These are phyloP conservation scores for Sporothrix variecibatus DNA, from an alignment of 2,329 filamentous ascomycete genomes.

Conservation along the genomic window DNA sequence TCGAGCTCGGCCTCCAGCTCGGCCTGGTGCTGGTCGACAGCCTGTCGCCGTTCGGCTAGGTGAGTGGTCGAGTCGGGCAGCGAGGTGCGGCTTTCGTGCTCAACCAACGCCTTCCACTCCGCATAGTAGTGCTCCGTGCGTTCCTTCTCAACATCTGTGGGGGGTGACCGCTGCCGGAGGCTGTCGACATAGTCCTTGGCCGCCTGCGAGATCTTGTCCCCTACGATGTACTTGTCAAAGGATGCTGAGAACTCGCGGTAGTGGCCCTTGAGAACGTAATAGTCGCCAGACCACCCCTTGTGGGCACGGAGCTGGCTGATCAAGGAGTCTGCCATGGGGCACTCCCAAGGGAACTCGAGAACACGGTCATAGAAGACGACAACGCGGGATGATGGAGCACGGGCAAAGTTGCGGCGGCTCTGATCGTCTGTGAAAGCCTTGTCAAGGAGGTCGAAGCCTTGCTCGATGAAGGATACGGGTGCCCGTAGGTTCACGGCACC, in stretches of 20 bases:
- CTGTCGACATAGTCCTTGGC: constrained; percentile 46
- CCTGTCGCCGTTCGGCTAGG: constrained; percentile 45
- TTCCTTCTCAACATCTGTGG: constrained; percentile 36
- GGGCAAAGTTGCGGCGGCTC: constrained; percentile 49
- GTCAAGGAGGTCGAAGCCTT: constrained; percentile 54
- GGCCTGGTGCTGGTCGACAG: constrained; percentile 49
- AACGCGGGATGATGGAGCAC: constrained; percentile 50
- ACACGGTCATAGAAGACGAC: constrained; percentile 57
- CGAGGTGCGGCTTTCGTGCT: constrained; percentile 46
- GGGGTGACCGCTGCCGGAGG: constrained; percentile 40
- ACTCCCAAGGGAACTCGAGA: constrained; percentile 53
- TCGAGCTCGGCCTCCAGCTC: constrained; percentile 54
- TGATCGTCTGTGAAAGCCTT: constrained; percentile 52
- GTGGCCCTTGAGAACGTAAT: constrained; percentile 58
- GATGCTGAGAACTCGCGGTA: constrained; percentile 57
- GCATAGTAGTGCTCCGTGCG: constrained; percentile 45
- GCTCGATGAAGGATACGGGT: constrained; percentile 51
- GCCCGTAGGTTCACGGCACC: constrained; percentile 55
- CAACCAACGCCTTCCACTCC: constrained; percentile 48
- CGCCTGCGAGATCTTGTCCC: constrained; percentile 45
- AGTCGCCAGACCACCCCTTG: constrained; percentile 53
- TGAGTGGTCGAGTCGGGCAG: constrained; percentile 43
- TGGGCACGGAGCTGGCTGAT: constrained; percentile 46
- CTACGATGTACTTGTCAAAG: constrained; percentile 54
- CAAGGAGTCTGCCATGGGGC: constrained; percentile 50